Base-by-base conservation (phyloP, 495 filamentous ascomycete genomes). In the Mytilinidion resinicola region DNA sequence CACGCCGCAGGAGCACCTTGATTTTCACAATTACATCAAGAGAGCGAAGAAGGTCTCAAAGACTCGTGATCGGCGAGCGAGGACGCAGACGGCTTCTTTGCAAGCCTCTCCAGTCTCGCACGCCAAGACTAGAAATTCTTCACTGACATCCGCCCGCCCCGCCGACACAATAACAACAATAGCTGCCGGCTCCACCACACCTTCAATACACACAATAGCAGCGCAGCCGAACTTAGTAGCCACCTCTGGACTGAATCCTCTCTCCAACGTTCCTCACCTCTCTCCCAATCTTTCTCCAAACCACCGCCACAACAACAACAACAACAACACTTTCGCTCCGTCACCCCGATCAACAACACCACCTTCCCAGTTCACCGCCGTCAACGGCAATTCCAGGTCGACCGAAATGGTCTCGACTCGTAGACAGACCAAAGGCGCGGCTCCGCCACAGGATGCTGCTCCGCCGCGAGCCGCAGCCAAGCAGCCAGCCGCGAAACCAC, bases 1-100 rank as follows among this genome's bases (percentile, higher is more conserved):
- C 8, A 68, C 67, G 9, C 12, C 54, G 12, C 49, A 52, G 36
- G 56, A 73, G 33, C 59, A 57, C 1, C 12, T 19, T 11, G 52
- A 52, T 10, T 70, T 72, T 47, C 62, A 65, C 25, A 43, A 19
- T 9, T 64, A 58, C 53, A 70, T 72, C 42, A 66, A 58, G 37
- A 17, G 21, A 7, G 59, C 55, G 4, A 70, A 72, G 53, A 65
- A 62, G 36, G 44, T 19, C 20, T 14, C 51, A 15, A 64, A 56
- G 34, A 9, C 46, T 49, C 19, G 4, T 4, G 46, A 49, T 9
- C 9, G 46, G 21, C 21, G 21, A 10, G 21, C 46, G 14, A 8
- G 21, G 14, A 25, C 15, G 19, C 14, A 10, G 46, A 49, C 19
- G 33, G 46, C 46, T 49, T 19, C 19, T n/a, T 9, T 46, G 21